Evolutionary conservation across 164 flowering plant species (phyloP).

Genomic region (Sextonia rubra): DNA sequence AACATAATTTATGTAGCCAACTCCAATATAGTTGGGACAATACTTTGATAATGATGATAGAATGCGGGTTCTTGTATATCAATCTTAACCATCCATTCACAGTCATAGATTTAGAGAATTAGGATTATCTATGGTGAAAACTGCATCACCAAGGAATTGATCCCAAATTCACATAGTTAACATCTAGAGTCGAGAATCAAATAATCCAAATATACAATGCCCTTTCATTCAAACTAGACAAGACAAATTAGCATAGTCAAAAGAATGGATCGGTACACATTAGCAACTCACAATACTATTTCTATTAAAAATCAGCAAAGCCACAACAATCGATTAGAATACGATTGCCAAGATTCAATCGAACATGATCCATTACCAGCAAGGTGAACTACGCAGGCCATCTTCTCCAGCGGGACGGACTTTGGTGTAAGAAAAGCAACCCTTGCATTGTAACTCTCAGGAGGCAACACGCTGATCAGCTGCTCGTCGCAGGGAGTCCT

Average conservation of each 20-base stretch:
- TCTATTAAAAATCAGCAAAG: not conserved
- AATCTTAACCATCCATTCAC: not conserved
- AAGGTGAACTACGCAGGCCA: slow-evolving; percentile 97
- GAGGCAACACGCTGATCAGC: slow-evolving; percentile 80
- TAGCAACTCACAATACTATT: too few relatives aligned
- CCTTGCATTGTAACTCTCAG: slow-evolving; percentile 79
- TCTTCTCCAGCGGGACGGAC: slow-evolving; percentile 51
- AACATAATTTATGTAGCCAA: too few relatives aligned
- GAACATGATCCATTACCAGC: slow-evolving; percentile 53
- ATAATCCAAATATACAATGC: not conserved
- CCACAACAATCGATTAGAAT: not conserved
- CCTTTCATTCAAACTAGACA: not conserved
- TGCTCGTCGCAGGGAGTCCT: slow-evolving; percentile 76
- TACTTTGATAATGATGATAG: too few relatives aligned
- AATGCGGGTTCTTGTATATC: too few relatives aligned
- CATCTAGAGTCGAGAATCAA: not conserved
- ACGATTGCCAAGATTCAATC: not conserved
- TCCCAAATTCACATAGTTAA: not conserved
- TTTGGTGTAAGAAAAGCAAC: slow-evolving; percentile 86
- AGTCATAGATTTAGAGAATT: not conserved
- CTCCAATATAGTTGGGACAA: too few relatives aligned
- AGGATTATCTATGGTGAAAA: not conserved
- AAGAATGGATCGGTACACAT: too few relatives aligned
- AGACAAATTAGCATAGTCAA: not conserved
- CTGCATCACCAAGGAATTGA: not conserved